These are phyloP conservation scores for Colletotrichum brevisporum DNA, from an alignment of 2,329 filamentous ascomycete genomes.

Conservation along the genomic window DNA sequence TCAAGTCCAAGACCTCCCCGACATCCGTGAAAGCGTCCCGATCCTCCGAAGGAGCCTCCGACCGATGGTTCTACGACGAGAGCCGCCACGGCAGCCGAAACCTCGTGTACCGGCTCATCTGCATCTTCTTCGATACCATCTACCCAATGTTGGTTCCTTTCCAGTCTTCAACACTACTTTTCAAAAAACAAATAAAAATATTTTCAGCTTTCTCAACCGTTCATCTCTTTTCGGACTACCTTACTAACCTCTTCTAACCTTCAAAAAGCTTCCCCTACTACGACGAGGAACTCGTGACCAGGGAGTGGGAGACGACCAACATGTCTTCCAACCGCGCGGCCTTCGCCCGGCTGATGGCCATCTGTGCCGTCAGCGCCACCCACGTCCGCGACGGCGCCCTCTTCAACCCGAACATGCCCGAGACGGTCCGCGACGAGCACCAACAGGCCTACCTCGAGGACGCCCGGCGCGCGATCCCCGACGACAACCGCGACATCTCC, in stretches of 20 bases:
- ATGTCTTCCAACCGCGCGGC: conserved; percentile 48
- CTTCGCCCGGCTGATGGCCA: conserved; percentile 66
- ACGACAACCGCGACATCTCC: conserved; percentile 31
- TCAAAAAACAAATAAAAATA: too few relatives aligned
- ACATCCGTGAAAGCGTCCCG: conserved; percentile 21
- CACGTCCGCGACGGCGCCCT: conserved; percentile 65
- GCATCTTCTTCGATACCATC: conserved; percentile 41
- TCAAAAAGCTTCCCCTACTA: conserved; percentile 60
- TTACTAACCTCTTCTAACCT: conserved; percentile 4
- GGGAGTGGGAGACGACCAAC: conserved; percentile 58
- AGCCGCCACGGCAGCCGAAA: conserved; percentile 34
- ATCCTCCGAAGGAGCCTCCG: conserved; percentile 11
- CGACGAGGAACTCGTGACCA: conserved; percentile 58
- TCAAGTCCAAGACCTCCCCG: conserved; percentile 40
- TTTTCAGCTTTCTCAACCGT: too few relatives aligned
- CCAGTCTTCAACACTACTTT: too few relatives aligned
- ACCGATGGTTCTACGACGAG: conserved; percentile 39
- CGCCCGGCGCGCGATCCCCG: conserved; percentile 36
- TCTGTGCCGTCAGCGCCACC: conserved; percentile 63
- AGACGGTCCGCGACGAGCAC: conserved; percentile 16
- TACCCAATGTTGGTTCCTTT: conserved; percentile 39
- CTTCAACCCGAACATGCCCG: conserved; percentile 55
- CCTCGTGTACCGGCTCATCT: conserved; percentile 34
- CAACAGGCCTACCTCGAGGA: conserved; percentile 41
- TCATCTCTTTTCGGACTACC: neutral